A percentile compares a stretch with the other conserved stretches of the same genome.
phyloP scores from a whole-genome alignment of 2,329 filamentous ascomycete species.

The Phyllosticta paracitricarpa region DNA sequence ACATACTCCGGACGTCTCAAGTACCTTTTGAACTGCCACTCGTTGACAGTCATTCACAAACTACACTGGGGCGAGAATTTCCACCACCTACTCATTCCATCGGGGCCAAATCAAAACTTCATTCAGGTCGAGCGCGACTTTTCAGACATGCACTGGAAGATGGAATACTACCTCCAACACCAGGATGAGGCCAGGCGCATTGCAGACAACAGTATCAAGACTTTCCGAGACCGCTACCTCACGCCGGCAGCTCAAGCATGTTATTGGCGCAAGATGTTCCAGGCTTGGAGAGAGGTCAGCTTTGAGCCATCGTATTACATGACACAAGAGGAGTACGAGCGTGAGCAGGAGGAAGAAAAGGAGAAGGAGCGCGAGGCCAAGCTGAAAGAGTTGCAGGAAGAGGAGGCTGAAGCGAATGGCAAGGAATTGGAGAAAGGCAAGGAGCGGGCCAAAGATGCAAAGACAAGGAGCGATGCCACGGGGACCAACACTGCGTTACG shows the following conservation, averaged over 20 bases:
- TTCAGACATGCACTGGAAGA: constrained; percentile 27
- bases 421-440: constrained; percentile 5
- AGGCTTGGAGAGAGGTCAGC: constrained; percentile 27
- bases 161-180: constrained; percentile 26
- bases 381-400: neutral
- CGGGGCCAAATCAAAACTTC: constrained; percentile 40
- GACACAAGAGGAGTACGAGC: constrained; percentile 4
- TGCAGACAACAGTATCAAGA: constrained; percentile 37
- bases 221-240: constrained; percentile 44
- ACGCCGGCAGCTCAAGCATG: constrained; percentile 46
- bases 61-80: constrained; percentile 42
- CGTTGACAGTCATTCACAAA: constrained; percentile 41
- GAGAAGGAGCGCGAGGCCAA: neutral
- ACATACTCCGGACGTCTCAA: constrained; percentile 25
- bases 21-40: constrained; percentile 27
- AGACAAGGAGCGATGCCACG: neutral
- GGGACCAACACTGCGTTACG: neutral
- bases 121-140: constrained; percentile 39
- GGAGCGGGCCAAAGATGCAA: constrained; percentile 3
- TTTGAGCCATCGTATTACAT: constrained; percentile 15
- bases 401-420: neutral
- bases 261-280: constrained; percentile 43
- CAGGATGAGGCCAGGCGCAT: constrained; percentile 36
- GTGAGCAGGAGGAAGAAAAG: constrained; percentile 1
- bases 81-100: constrained; percentile 34